Evolutionary conservation across 2,329 filamentous ascomycete species (phyloP), one percentile per base, ranked within the genome.

Genomic region (Fusarium nelsonii): DNA sequence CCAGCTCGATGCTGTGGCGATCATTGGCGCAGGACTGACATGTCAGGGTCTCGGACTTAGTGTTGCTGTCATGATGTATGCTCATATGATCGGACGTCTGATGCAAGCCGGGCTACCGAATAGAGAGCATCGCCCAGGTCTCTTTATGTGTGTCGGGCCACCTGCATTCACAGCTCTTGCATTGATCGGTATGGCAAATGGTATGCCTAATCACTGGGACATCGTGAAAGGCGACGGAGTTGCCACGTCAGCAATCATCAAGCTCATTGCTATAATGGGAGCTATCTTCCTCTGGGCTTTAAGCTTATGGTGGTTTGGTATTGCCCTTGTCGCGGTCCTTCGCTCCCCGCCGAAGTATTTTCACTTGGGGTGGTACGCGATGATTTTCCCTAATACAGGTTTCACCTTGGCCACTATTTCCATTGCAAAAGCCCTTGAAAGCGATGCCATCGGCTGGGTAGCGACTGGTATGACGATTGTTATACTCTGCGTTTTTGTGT

Each of bases 111-210:
- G 90, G 1, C 83, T 92, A 7, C 90, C 90, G 1, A 70, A 76
- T 45, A 54, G 76, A 15, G 88, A 91, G 72, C 88, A 90, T 65
- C 82, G 90, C 41, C 88, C 90, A 0, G 90, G 88, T 2, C 86
- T 93, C 74, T 93, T 91, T 81, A 92, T 93, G 81, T 90, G 88
- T 62, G 90, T 92, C 16, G 91, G 91, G 0, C 90, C 91, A 1
- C 90, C 90, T 2, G 85, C 88, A 2, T 93, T 92, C 80, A 92
- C 90, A 0, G 88, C 87, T 3, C 80, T 92, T 11, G 90, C 90
- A 0, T 82, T 92, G 46, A 86, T 92, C 39, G 90, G 90, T 50
- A 90, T 92, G 85, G 84, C 89, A 1, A 66, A 75, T 10, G 63
- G 70, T 1, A 70, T 76, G 14, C 84, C 85, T 10, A 78, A 81